Conservation (phyloP, 257 asterid genomes). For the Vinca minor region DNA sequence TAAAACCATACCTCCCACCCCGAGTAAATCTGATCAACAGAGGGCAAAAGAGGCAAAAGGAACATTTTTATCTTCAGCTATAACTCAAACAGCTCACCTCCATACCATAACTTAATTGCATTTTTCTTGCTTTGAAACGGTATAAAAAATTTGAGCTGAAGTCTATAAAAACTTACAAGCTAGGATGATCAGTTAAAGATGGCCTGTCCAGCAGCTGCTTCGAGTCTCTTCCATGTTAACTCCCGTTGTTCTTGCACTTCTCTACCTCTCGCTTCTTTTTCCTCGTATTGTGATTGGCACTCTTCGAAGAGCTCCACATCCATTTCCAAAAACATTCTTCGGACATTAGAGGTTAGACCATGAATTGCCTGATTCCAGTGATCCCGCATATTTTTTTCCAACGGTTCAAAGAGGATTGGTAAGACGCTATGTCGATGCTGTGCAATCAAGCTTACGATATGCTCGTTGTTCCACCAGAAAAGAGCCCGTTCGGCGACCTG, state of each 20-base stretch:
- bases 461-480: constrained; percentile 93
- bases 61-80: constrained; percentile 10
- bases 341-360: constrained; percentile 69
- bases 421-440: constrained; percentile 56
- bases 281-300: constrained; percentile 57
- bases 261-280: constrained; percentile 48
- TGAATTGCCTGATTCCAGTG: constrained; percentile 89
- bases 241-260: constrained; percentile 44
- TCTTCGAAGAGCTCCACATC: constrained; percentile 69
- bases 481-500: constrained; percentile 95
- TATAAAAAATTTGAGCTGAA: constrained; percentile 8
- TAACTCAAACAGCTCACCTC: background rate
- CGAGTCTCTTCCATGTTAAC: constrained; percentile 66
- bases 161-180: constrained; percentile 1
- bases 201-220: constrained; percentile 44
- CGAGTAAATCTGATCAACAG: constrained; percentile 8
- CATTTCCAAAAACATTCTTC: constrained; percentile 83
- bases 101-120: constrained; percentile 6
- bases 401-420: constrained; percentile 69
- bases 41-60: constrained; percentile 9
- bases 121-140: constrained; percentile 6
- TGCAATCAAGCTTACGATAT: constrained; percentile 66
- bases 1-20: constrained; percentile 9
- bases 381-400: constrained; percentile 57
- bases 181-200: constrained; percentile 4